Evolutionary conservation across 805 yeast species (phyloP).

Genomic region (Candida vartiovaarae): DNA sequence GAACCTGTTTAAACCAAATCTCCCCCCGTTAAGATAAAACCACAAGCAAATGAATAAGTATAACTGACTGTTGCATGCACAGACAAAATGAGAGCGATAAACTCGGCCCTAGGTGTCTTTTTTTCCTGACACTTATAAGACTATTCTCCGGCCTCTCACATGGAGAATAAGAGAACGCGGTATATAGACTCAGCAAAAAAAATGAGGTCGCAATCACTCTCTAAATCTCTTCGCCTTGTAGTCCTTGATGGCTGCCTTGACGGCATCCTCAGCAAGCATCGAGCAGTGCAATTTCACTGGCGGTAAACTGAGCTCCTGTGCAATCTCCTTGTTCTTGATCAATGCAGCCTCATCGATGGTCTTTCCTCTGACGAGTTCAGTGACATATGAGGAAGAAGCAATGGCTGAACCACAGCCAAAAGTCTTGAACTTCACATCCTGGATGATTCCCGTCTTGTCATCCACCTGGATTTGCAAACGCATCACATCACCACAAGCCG

Average conservation of each 20-base stretch:
- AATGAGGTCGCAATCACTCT: slow-evolving; percentile 3
- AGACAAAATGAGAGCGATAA: too few species aligned
- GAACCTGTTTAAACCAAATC: too few species aligned
- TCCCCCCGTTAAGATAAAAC: too few species aligned
- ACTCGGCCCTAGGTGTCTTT: too few species aligned
- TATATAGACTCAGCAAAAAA: too few species aligned
- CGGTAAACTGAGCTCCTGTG: slow-evolving; percentile 89
- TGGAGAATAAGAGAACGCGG: too few species aligned
- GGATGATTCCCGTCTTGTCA: slow-evolving; percentile 83
- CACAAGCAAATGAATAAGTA: too few species aligned
- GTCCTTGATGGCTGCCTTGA: slow-evolving; percentile 94
- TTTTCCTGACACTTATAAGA: too few species aligned
- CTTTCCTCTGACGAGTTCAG: slow-evolving; percentile 93
- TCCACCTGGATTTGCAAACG: slow-evolving; percentile 91
- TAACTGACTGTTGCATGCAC: too few species aligned
- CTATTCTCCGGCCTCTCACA: too few species aligned
- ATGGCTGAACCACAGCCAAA: slow-evolving; percentile 99
- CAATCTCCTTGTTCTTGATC: slow-evolving; percentile 90
- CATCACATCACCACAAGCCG: slow-evolving; percentile 99
- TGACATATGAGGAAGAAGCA: slow-evolving; percentile 91
- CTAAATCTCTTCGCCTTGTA: slow-evolving; percentile 72
- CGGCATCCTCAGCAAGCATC: slow-evolving; percentile 98
- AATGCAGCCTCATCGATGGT: slow-evolving; percentile 87
- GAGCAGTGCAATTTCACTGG: slow-evolving; percentile 98
- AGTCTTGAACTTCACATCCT: slow-evolving; percentile 95